Percentiles rank a stretch among this genome's conserved stretches.
These are phyloP conservation scores for Solanum piurae DNA, from an alignment of 257 asterid species.

Conservation along the genomic window DNA sequence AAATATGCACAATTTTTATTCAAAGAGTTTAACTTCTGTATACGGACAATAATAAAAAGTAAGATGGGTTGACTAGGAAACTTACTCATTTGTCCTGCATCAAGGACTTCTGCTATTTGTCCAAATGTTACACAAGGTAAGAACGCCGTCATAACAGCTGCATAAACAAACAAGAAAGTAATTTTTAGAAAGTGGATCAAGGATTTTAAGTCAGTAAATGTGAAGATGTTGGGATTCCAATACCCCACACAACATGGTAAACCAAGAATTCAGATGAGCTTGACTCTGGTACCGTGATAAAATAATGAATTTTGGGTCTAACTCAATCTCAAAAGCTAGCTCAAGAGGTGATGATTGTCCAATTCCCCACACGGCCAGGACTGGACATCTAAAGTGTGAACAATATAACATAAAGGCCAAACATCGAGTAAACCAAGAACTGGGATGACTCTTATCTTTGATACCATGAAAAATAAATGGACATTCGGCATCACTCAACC, in stretches of 20 bases:
- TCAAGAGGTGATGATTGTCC: background rate
- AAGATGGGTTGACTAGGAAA: background rate
- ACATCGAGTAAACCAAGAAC: background rate
- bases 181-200: background rate
- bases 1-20: background rate
- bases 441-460: background rate
- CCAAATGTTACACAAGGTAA: slow-evolving; percentile 52
- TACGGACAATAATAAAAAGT: background rate
- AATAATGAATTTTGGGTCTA: background rate
- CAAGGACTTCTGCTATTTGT: slow-evolving; percentile 42
- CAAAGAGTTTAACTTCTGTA: background rate
- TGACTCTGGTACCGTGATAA: background rate
- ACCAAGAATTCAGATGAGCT: background rate
- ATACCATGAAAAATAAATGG: background rate
- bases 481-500: background rate
- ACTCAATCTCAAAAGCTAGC: too few relatives aligned
- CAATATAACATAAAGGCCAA: background rate
- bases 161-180: background rate
- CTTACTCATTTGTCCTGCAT: slow-evolving; percentile 31
- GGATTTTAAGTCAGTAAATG: background rate
- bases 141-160: slow-evolving; percentile 40
- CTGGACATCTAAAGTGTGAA: background rate
- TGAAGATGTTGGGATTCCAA: background rate
- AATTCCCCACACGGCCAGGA: background rate
- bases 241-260: background rate